phyloP scores from a whole-genome alignment of 1,139 yeast species.

The Candida mesenterica region DNA sequence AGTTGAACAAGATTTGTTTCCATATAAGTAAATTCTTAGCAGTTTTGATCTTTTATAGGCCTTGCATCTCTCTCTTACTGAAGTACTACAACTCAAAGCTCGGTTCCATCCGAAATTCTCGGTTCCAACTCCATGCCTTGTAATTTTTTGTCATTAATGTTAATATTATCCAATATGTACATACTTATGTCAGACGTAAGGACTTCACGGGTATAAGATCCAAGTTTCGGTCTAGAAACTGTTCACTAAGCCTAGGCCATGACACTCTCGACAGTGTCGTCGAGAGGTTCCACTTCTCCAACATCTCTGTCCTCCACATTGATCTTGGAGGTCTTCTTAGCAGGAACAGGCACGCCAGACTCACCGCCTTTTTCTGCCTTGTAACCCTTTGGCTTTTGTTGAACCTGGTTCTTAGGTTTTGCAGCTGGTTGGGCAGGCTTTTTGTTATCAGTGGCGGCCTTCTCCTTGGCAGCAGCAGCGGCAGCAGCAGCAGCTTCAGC shows the following conservation, averaged over 20 bases:
- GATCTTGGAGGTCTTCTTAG: constrained; percentile 4
- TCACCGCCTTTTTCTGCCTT: constrained; percentile 15
- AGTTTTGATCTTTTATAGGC: no score
- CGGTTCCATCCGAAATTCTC: no score
- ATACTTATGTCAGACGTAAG: not conserved
- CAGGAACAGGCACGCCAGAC: not conserved
- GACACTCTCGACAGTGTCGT: no score
- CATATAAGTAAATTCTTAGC: no score
- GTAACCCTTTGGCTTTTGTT: constrained; percentile 10
- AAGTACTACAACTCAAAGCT: no score
- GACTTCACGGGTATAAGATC: not conserved
- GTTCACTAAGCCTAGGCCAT: no score
- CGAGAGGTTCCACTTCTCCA: no score
- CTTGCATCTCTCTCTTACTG: no score
- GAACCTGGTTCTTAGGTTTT: not conserved
- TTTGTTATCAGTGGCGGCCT: no score
- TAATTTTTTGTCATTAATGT: no score
- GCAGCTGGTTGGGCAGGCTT: not conserved
- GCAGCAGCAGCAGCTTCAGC: constrained; percentile 2
- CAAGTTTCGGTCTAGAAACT: not conserved
- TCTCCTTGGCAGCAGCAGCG: not conserved
- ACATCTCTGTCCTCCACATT: constrained; percentile 8
- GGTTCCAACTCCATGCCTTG: no score
- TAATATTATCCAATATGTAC: not conserved
- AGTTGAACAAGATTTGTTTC: no score